A percentile compares a stretch with the other conserved stretches of the same genome.
Conservation (phyloP, 371 early-diverging fungal species). For the Circinella minor region DNA sequence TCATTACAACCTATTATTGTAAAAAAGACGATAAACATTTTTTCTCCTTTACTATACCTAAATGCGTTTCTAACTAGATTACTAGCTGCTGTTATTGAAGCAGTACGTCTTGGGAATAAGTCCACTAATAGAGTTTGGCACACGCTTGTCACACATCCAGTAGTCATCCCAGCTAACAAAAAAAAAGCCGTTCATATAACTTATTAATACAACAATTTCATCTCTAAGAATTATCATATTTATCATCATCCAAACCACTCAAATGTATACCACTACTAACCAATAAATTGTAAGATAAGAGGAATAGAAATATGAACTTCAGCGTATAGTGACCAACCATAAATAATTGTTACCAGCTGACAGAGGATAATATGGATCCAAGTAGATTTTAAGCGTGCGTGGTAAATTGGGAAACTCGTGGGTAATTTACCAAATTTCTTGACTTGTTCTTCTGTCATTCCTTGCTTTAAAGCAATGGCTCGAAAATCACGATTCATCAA, state of each 20-base stretch:
- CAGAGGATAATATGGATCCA: constrained; percentile 34
- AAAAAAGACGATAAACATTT: too few relatives aligned
- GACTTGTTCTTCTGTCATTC: constrained; percentile 4
- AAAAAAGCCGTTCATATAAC: not conserved
- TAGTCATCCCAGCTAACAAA: not conserved
- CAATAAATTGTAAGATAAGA: constrained; percentile 36
- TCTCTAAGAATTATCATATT: too few relatives aligned
- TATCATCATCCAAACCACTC: too few relatives aligned
- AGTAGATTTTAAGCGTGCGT: constrained; percentile 30
- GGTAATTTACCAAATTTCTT: constrained; percentile 11
- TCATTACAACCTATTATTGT: too few relatives aligned
- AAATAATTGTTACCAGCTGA: constrained; percentile 24
- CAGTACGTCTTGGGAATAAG: constrained; percentile 9
- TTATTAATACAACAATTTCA: too few relatives aligned
- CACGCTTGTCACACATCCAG: not conserved
- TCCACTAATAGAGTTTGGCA: constrained; percentile 4
- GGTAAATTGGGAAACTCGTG: constrained; percentile 34
- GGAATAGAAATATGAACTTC: constrained; percentile 20
- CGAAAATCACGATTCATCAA: constrained; percentile 23
- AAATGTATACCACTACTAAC: constrained; percentile 18
- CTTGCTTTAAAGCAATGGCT: constrained; percentile 3
- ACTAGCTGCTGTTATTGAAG: constrained; percentile 43
- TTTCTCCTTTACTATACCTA: constrained; percentile 18
- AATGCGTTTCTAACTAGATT: constrained; percentile 41
- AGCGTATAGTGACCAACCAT: constrained; percentile 31